Conservation (phyloP, 2,329 filamentous ascomycete species). For the Sarocladium brachiariae region DNA sequence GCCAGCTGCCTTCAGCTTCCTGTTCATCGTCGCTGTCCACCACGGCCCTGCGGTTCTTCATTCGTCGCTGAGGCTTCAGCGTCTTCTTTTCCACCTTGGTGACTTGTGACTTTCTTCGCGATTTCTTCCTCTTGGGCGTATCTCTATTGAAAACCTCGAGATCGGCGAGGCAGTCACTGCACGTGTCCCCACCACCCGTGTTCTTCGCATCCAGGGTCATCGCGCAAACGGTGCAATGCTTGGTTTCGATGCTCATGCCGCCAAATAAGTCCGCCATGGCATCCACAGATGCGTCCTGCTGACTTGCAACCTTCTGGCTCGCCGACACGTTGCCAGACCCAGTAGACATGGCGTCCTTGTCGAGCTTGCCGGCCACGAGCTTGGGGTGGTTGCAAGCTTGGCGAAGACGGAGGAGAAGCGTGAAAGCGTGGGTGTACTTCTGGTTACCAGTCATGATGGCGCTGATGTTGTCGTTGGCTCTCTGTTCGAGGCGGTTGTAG, state of each 20-base stretch:
- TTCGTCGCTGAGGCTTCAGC: conserved; percentile 28
- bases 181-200: conserved; percentile 42
- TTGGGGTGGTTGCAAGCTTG: conserved; percentile 95
- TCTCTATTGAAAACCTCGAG: conserved; percentile 53
- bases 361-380: conserved; percentile 76
- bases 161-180: conserved; percentile 68
- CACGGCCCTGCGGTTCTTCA: conserved; percentile 48
- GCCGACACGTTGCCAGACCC: conserved; percentile 30
- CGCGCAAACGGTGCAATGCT: conserved; percentile 80
- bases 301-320: conserved; percentile 37
- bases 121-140: conserved; percentile 32
- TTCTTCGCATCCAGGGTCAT: conserved; percentile 50
- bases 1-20: conserved; percentile 70
- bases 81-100: conserved; percentile 33
- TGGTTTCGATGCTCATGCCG: conserved; percentile 66
- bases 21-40: conserved; percentile 64
- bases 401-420: conserved; percentile 79
- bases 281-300: conserved; percentile 61
- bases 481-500: conserved; percentile 74
- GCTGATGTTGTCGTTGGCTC: conserved; percentile 80
- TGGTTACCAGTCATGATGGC: conserved; percentile 75
- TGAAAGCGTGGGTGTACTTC: conserved; percentile 90
- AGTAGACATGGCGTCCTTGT: conserved; percentile 71
- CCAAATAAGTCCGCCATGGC: conserved; percentile 81
- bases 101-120: neutral